Evolutionary conservation across 352 stramenopile species (phyloP).

Genomic region (Pythium utonaiense): DNA sequence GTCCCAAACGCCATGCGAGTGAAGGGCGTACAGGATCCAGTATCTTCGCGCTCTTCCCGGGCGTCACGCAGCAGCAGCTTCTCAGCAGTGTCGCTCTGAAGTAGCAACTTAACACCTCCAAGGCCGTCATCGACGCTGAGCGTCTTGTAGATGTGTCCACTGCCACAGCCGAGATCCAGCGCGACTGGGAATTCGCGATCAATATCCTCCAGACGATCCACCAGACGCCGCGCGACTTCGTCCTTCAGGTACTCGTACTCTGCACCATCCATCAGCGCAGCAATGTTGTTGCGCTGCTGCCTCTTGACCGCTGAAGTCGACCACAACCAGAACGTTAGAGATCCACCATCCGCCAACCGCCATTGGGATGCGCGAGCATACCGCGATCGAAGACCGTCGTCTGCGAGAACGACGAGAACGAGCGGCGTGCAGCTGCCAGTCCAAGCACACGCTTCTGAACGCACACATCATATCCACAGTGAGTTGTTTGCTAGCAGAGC

Average conservation of each 20-base stretch:
- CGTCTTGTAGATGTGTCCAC: constrained; percentile 82
- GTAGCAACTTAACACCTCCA: constrained; percentile 67
- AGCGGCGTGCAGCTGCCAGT: constrained; percentile 17
- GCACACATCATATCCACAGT: not conserved
- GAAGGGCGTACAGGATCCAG: constrained; percentile 7
- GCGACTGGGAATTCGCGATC: constrained; percentile 78
- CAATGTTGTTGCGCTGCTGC: constrained; percentile 79
- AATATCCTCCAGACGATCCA: constrained; percentile 83
- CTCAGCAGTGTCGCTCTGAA: constrained; percentile 78
- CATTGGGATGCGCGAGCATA: constrained; percentile 8
- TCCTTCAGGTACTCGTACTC: constrained; percentile 88
- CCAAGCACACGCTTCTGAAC: not conserved
- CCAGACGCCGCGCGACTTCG: constrained; percentile 76
- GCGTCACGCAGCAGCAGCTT: constrained; percentile 71
- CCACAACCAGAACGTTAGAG: not conserved
- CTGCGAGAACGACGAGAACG: constrained; percentile 54
- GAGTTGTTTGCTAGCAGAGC: not conserved
- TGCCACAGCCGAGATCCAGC: constrained; percentile 75
- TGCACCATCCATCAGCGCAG: constrained; percentile 43
- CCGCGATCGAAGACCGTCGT: constrained; percentile 60
- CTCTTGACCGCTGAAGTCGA: constrained; percentile 58
- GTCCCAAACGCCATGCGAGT: not conserved
- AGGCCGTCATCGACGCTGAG: constrained; percentile 66
- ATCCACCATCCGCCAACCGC: not conserved
- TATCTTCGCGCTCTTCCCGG: constrained; percentile 26